These are phyloP conservation scores for Clavispora santaluciae DNA, from an alignment of 805 yeast genomes.

Conservation along the genomic window DNA sequence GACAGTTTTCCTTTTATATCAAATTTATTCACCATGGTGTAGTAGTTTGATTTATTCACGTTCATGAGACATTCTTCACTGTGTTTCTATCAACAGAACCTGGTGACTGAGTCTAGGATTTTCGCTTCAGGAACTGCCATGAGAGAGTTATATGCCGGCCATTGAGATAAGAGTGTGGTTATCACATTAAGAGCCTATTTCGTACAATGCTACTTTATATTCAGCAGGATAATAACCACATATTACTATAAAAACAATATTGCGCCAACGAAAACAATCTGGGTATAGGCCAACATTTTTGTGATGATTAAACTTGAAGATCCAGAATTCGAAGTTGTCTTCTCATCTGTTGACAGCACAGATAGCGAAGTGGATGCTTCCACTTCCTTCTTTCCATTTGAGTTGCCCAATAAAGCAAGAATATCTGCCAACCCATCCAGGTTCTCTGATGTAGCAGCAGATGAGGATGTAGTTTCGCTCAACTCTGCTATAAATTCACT, in stretches of 20 bases:
- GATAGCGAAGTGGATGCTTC: not conserved
- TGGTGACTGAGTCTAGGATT: too few species aligned
- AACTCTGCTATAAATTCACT: constrained; percentile 5
- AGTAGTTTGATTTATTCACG: not conserved
- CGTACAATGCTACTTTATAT: too few species aligned
- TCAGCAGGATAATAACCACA: not conserved
- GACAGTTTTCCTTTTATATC: not conserved
- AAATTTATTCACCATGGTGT: not conserved
- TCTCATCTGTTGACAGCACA: not conserved
- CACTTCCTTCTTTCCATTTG: not conserved
- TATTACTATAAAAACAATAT: not conserved
- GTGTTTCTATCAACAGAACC: not conserved
- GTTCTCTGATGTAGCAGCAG: not conserved
- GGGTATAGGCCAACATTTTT: constrained; percentile 4
- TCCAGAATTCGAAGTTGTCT: not conserved
- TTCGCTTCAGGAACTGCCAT: too few species aligned
- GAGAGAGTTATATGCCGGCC: too few species aligned
- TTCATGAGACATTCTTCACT: not conserved
- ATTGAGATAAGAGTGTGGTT: too few species aligned
- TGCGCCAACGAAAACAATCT: constrained; percentile 5
- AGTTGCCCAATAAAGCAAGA: not conserved
- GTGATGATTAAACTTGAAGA: not conserved
- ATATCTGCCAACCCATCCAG: not conserved
- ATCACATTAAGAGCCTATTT: too few species aligned
- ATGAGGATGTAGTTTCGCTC: constrained; percentile 5